Evolutionary conservation across 1,139 yeast species (phyloP), one percentile per base, ranked within the genome.

Genomic region (Taphrina communis): DNA sequence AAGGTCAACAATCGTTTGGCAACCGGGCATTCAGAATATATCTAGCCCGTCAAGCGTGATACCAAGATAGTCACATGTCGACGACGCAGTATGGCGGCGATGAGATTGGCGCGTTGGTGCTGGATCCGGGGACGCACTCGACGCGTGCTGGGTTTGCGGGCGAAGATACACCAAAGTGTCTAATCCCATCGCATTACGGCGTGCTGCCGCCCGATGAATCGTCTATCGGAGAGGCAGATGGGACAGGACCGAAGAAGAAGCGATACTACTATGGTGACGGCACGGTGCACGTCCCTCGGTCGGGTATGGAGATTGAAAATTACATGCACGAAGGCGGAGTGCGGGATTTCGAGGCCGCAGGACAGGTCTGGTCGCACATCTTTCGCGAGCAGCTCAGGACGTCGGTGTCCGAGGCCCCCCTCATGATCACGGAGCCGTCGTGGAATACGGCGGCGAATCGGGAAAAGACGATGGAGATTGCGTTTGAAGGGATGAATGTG

Each of bases 141-240:
- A 91, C 97, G 3, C 85, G 95, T 70, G 86, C 89, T 35, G 99
- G 99, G 1, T 93, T 86, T 77, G 96, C 98, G 5, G 99, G 99
- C 9, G 96, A 92, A 72, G 99, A 94, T 77, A 84, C 87, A 71
- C 99, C 99, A 7, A 86, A 89, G 73, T 81, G 88, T 1, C 86
- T 89, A 50, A 79, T 89, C 6, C 90, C 97, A 1, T 88, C 97
- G 0, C 70, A 67, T 60, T 79, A 77, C 70, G 81, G 73, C 35
- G 39, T 59, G 39, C 41, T 66, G 12, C 21, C 48, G 38, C 31
- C 31, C 31, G 31, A 25, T 25, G 31, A 25, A 25, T 25, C 31
- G 31, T 25, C 31, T 25, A 4, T 2, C 4, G 31, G 31, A 4
- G 31, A 25, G 4, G 31, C 4, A 25, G 31, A 25, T 25, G 31